These are phyloP conservation scores for Trametes coccinea DNA, from an alignment of 768 basidiomycete species.

Conservation along the genomic window DNA sequence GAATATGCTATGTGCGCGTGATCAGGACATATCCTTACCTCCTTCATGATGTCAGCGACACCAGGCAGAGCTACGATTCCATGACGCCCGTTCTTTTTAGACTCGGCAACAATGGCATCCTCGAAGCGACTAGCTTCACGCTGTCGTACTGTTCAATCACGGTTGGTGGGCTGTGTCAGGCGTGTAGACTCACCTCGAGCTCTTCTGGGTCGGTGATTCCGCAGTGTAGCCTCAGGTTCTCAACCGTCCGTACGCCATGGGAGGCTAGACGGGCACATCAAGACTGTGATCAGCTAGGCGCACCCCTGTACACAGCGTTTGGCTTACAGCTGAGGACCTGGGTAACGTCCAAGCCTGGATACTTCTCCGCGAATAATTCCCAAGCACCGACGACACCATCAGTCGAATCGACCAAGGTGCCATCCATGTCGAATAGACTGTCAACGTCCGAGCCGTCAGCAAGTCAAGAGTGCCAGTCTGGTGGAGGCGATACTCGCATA, in stretches of 20 bases:
- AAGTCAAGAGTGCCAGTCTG: neutral
- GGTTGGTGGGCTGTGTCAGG: neutral
- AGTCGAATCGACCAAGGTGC: conserved; percentile 81
- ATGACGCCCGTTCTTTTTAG: conserved; percentile 50
- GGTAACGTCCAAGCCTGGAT: conserved; percentile 62
- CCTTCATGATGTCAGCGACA: conserved; percentile 55
- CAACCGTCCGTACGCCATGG: conserved; percentile 83
- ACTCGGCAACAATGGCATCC: conserved; percentile 66
- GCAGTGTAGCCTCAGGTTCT: conserved; percentile 76
- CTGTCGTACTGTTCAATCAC: conserved; percentile 36
- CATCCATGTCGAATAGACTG: conserved; percentile 84
- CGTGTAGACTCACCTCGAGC: conserved; percentile 54
- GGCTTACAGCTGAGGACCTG: conserved; percentile 61
- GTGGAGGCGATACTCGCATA: conserved; percentile 33
- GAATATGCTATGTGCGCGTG: neutral
- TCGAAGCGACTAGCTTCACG: conserved; percentile 79
- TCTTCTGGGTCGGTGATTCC: conserved; percentile 64
- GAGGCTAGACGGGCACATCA: conserved; percentile 44
- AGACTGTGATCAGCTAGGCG: neutral
- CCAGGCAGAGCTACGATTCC: conserved; percentile 78
- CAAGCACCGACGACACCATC: conserved; percentile 82
- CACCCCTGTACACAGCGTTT: too few species aligned
- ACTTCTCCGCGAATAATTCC: conserved; percentile 71
- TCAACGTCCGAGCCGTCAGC: neutral
- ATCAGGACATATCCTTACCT: conserved; percentile 41